phyloP scores from a whole-genome alignment of 176 grass and related monocot genomes.

The Melocanna baccifera region DNA sequence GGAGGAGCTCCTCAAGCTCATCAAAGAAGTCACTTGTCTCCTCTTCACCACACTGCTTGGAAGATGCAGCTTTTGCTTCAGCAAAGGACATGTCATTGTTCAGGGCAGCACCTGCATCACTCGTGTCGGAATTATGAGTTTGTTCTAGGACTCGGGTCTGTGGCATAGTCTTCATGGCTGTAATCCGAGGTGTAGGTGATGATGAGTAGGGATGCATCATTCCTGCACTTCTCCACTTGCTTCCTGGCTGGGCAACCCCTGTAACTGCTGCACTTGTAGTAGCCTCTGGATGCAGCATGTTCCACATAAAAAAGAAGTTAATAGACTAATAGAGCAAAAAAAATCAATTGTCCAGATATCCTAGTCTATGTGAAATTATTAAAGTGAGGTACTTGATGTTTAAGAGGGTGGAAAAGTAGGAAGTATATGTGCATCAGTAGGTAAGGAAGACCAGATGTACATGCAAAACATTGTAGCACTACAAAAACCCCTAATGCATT shows the following conservation, averaged over 20 bases:
- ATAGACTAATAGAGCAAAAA: neutral
- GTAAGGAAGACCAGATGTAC: neutral
- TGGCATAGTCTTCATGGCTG: neutral
- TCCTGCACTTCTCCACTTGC: constrained; percentile 34
- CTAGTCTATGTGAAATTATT: neutral
- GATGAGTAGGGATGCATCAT: constrained; percentile 29
- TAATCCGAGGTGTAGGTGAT: constrained; percentile 36
- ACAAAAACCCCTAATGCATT: neutral
- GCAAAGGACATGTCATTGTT: neutral
- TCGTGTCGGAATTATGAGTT: neutral
- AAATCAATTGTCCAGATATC: neutral
- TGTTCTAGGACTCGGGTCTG: neutral
- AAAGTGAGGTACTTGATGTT: neutral
- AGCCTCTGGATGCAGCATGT: constrained; percentile 14
- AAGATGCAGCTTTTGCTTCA: neutral
- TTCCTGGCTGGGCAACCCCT: constrained; percentile 27
- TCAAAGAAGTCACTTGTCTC: constrained; percentile 23
- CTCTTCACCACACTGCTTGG: neutral
- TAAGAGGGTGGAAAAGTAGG: neutral
- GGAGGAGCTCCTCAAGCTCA: constrained; percentile 33
- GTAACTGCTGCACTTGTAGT: constrained; percentile 31
- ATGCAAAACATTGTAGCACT: neutral
- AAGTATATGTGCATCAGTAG: neutral
- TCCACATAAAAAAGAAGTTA: neutral
- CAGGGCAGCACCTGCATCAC: neutral